These are phyloP conservation scores for Fusarium sp. DNA, from an alignment of 2,329 filamentous ascomycete species.

Conservation along the genomic window DNA sequence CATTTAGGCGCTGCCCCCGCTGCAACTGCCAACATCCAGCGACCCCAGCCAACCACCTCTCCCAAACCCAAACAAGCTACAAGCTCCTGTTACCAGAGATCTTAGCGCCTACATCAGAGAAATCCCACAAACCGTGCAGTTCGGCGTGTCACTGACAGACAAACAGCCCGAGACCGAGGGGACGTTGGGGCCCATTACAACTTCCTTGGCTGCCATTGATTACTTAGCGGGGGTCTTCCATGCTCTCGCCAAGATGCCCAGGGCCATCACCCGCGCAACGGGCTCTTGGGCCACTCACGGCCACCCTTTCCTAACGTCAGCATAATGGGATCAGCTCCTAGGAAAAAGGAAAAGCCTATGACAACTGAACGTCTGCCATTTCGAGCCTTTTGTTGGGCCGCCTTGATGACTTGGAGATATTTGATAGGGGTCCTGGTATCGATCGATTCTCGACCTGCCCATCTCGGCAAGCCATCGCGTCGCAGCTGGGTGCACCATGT, in stretches of 20 bases:
- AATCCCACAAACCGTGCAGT: not conserved
- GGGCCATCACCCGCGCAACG: constrained; percentile 38
- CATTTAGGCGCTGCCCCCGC: constrained; percentile 38
- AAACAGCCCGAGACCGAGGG: not conserved
- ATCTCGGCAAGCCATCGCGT: constrained; percentile 36
- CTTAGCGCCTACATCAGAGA: constrained; percentile 30
- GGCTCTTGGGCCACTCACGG: constrained; percentile 25
- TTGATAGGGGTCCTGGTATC: constrained; percentile 28
- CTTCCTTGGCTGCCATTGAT: constrained; percentile 17
- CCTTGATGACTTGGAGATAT: constrained; percentile 13
- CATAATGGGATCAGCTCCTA: constrained; percentile 1
- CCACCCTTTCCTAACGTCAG: constrained; percentile 25
- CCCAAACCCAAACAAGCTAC: constrained; percentile 26
- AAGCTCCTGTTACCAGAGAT: constrained; percentile 33
- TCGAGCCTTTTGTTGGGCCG: not conserved
- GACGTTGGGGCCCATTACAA: constrained; percentile 3
- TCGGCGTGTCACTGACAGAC: constrained; percentile 17
- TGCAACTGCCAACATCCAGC: constrained; percentile 26
- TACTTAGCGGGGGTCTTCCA: constrained; percentile 17
- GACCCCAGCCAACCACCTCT: constrained; percentile 24
- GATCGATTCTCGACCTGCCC: constrained; percentile 38
- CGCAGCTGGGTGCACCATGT: constrained; percentile 8
- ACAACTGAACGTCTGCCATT: constrained; percentile 1
- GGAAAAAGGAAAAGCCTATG: constrained; percentile 14
- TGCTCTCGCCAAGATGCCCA: constrained; percentile 24